These are phyloP conservation scores for Ogataea hybrid DNA, from an alignment of 1,139 yeast genomes.

Conservation along the genomic window DNA sequence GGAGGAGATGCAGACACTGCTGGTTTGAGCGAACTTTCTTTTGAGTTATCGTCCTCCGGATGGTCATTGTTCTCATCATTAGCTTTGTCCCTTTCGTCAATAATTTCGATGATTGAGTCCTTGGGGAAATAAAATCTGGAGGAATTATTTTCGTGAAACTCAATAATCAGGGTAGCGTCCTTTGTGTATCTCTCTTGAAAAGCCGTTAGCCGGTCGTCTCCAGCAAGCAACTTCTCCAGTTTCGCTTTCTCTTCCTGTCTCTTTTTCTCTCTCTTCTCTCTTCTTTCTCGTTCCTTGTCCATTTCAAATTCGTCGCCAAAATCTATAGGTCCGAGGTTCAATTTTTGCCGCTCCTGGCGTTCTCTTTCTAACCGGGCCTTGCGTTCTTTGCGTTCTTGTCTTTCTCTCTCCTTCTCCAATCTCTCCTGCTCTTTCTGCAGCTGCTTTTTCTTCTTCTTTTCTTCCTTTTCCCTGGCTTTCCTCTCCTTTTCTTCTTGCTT, in stretches of 20 bases:
- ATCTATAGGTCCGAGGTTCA: conserved; percentile 10
- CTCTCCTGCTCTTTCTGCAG: conserved; percentile 18
- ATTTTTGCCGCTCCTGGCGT: conserved; percentile 12
- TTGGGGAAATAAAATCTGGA: conserved; percentile 75
- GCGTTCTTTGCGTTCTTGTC: conserved; percentile 23
- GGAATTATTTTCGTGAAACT: conserved; percentile 76
- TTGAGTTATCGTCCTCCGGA: conserved; percentile 27
- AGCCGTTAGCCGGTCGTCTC: conserved; percentile 61
- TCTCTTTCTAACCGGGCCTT: conserved; percentile 34
- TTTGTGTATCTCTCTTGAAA: conserved; percentile 69
- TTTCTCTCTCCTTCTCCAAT: conserved; percentile 14
- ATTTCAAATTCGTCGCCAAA: conserved; percentile 15
- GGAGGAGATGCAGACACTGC: conserved; percentile 9
- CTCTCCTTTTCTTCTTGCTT: conserved; percentile 21
- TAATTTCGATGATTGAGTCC: conserved; percentile 68
- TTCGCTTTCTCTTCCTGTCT: conserved; percentile 14
- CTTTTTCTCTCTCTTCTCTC: conserved; percentile 14
- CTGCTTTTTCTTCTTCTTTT: conserved; percentile 18
- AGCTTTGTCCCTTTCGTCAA: conserved; percentile 34
- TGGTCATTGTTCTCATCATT: conserved; percentile 12
- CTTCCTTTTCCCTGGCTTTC: conserved; percentile 33
- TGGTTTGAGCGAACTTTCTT: neutral
- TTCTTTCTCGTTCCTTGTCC: conserved; percentile 18
- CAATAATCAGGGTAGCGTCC: conserved; percentile 77
- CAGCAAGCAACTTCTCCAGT: conserved; percentile 21